phyloP scores from a whole-genome alignment of 2,329 filamentous ascomycete species.

The Dothistroma septosporum region DNA sequence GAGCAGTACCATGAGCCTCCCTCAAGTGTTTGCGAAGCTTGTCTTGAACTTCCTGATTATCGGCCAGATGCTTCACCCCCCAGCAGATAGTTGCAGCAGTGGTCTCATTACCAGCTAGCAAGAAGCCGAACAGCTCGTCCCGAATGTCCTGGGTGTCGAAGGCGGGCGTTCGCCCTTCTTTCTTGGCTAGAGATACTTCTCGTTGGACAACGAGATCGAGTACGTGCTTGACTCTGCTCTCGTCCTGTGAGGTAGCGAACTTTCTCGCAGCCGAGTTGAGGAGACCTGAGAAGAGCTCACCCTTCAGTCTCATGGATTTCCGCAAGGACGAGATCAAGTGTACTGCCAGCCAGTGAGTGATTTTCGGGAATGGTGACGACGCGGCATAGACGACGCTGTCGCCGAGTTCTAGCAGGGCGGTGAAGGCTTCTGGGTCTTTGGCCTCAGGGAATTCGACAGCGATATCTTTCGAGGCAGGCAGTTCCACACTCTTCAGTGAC shows the following conservation, averaged over 20 bases:
- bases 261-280: slow-evolving; percentile 34
- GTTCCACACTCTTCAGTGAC: slow-evolving; percentile 1
- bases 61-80: slow-evolving; percentile 40
- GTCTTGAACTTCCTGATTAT: slow-evolving; percentile 34
- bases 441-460: slow-evolving; percentile 21
- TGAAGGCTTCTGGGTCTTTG: slow-evolving; percentile 21
- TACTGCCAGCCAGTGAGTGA: slow-evolving; percentile 25
- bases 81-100: slow-evolving; percentile 42
- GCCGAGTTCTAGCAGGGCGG: slow-evolving; percentile 22
- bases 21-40: slow-evolving; percentile 35
- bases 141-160: slow-evolving; percentile 25
- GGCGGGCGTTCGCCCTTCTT: slow-evolving; percentile 30
- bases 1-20: slow-evolving; percentile 26
- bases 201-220: slow-evolving; percentile 38
- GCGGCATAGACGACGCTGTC: slow-evolving; percentile 23
- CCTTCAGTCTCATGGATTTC: slow-evolving; percentile 20
- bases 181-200: slow-evolving; percentile 34
- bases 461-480: slow-evolving; percentile 5
- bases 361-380: slow-evolving; percentile 22
- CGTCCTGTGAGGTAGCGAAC: slow-evolving; percentile 26
- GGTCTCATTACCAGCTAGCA: slow-evolving; percentile 47
- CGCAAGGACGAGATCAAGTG: slow-evolving; percentile 11
- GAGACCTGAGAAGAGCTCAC: slow-evolving; percentile 33
- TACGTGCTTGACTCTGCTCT: slow-evolving; percentile 21
- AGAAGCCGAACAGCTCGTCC: slow-evolving; percentile 34